These are phyloP conservation scores for Leccinum subtestaceum DNA, from an alignment of 768 basidiomycete species.

Conservation along the genomic window DNA sequence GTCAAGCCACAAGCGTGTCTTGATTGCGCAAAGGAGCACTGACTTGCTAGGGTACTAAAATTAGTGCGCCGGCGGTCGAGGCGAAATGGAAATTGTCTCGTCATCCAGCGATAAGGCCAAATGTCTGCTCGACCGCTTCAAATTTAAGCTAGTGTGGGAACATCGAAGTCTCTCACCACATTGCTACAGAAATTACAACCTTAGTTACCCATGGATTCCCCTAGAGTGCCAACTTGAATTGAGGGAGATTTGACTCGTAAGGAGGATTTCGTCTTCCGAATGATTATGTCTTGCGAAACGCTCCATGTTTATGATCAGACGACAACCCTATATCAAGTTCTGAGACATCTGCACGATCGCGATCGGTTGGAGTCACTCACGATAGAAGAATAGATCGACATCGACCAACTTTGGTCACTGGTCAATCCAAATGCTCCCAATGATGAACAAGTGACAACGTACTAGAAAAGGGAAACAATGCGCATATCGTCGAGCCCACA, in stretches of 20 bases:
- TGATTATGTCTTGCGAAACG: slow-evolving; percentile 6
- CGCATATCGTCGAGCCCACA: slow-evolving; percentile 5
- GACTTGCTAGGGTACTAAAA: slow-evolving; percentile 46
- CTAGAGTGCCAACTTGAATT: not conserved
- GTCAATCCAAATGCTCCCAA: slow-evolving; percentile 1
- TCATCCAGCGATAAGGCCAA: slow-evolving; percentile 71
- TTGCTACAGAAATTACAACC: not conserved
- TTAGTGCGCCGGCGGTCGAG: not conserved
- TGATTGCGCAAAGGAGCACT: slow-evolving; percentile 78
- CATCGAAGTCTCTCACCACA: not conserved
- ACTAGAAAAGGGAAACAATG: slow-evolving; percentile 1
- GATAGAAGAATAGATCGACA: slow-evolving; percentile 12
- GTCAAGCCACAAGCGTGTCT: slow-evolving; percentile 88
- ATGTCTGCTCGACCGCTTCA: slow-evolving; percentile 85
- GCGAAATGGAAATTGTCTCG: not conserved
- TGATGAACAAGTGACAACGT: not conserved
- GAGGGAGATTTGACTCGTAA: slow-evolving; percentile 12
- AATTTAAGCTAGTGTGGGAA: not conserved
- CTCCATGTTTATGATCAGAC: slow-evolving; percentile 26
- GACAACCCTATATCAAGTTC: slow-evolving; percentile 17
- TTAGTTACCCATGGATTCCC: not conserved
- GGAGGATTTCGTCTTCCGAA: slow-evolving; percentile 4
- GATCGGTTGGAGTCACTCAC: slow-evolving; percentile 14
- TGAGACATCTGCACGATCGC: not conserved
- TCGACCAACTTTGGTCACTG: slow-evolving; percentile 12